Base-by-base conservation (phyloP, 352 stramenopile species). In the Phytophthora sp. region DNA sequence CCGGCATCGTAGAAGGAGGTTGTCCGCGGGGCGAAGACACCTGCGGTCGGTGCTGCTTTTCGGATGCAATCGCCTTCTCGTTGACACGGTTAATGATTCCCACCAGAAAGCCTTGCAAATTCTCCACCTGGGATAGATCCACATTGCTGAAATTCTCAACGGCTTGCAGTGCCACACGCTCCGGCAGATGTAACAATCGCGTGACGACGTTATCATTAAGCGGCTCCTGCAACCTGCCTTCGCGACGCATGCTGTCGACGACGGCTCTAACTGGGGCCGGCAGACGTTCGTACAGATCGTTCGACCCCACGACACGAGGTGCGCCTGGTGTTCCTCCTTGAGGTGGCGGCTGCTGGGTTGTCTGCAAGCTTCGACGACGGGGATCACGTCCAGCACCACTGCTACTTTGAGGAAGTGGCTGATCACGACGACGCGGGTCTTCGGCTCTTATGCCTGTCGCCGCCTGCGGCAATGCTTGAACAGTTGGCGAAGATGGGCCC, bases 71-170 rank as follows among this genome's bases (percentile, higher is more conserved):
- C 11, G 71, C 61, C 52, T 86, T 87, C 45, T 93, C 86, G 21
- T 91, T 82, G 11, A 93, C 82, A 42, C 84, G 84, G 49, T 91
- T 93, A 69, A 95, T 91, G 53, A 95, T 95, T 24, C 86, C 86
- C 4, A 93, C 81, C 2, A 95, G 71, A 63, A 95, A 95, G 13
- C 83, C 83, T 57, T 93, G 79, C 23, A 93, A 51, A 60, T 93
- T 93, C n/a, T 79, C 73, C 29, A 95, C 77, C 29, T 89, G 79
- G n/a, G 79, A 66, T 11, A 92, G 58, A 69, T 95, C 84, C 27
- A 84, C 79, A 53, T 88, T 88, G 72, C 72, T 88, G 44, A 95
- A 90, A 50, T 93, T 95, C 35, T 91, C 83, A 1, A 93, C 82
- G 3, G 82, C 86, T 11, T 74, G 74, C 23, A 91, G 12, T 13